Percentiles rank a stretch among this genome's conserved stretches.
phyloP scores from a whole-genome alignment of 2,329 filamentous ascomycete genomes.

The Xylariaceae sp. region DNA sequence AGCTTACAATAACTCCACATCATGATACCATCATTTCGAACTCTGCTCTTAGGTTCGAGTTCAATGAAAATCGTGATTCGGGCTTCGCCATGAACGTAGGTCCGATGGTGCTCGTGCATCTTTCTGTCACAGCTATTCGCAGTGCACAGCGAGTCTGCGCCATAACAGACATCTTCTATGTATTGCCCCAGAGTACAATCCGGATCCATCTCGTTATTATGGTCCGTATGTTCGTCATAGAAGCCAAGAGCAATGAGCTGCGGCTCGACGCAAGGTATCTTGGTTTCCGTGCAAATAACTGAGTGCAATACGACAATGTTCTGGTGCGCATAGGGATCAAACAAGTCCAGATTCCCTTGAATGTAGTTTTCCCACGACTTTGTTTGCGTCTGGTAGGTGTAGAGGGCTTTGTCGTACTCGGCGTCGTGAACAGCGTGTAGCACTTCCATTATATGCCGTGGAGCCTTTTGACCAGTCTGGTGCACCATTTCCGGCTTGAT shows the following conservation, averaged over 20 bases:
- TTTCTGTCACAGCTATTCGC: constrained; percentile 81
- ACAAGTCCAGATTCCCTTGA: constrained; percentile 80
- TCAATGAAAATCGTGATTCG: constrained; percentile 90
- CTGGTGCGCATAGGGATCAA: constrained; percentile 92
- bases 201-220: constrained; percentile 62
- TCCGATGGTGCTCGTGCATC: constrained; percentile 90
- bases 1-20: constrained; percentile 98
- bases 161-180: constrained; percentile 81
- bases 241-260: constrained; percentile 87
- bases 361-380: constrained; percentile 96
- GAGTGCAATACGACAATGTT: constrained; percentile 95
- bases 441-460: constrained; percentile 86
- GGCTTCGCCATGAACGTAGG: constrained; percentile 94
- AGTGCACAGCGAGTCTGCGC: constrained; percentile 72
- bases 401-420: constrained; percentile 91
- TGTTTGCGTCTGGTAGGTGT: constrained; percentile 92
- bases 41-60: constrained; percentile 49
- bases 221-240: constrained; percentile 80
- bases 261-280: constrained; percentile 88
- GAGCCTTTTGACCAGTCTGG: constrained; percentile 71
- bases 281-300: constrained; percentile 87
- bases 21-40: constrained; percentile 63
- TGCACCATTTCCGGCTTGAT: constrained; percentile 97
- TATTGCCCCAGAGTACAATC: constrained; percentile 95
- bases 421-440: constrained; percentile 92